A percentile compares a stretch with the other conserved stretches of the same genome.
Evolutionary conservation across 768 basidiomycete species (phyloP).

Genomic region (Trametopsis cervina): DNA sequence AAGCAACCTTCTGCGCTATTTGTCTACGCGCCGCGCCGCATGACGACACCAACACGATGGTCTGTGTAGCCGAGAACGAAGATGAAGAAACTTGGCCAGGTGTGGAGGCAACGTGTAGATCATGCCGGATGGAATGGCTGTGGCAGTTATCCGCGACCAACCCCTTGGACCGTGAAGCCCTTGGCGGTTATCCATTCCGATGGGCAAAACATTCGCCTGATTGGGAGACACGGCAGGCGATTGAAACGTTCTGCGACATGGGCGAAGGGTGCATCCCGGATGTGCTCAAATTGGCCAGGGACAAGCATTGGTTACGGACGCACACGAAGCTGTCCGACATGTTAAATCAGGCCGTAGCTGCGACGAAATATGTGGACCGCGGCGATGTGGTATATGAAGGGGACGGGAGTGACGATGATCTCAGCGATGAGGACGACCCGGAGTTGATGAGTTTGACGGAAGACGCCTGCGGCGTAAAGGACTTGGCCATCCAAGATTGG

Average conservation of each 20-base stretch:
- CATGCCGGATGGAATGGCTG: slow-evolving; percentile 60
- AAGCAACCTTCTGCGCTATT: slow-evolving; percentile 55
- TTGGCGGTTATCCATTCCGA: slow-evolving; percentile 36
- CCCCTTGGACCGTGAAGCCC: slow-evolving; percentile 46
- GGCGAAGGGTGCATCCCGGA: slow-evolving; percentile 63
- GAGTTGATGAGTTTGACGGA: slow-evolving; percentile 39
- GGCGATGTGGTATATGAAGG: slow-evolving; percentile 29
- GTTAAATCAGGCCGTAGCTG: slow-evolving; percentile 61
- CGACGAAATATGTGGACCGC: slow-evolving; percentile 37
- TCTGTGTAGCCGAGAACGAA: slow-evolving; percentile 61
- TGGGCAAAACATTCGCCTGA: slow-evolving; percentile 29
- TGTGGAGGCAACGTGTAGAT: slow-evolving; percentile 60
- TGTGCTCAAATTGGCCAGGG: slow-evolving; percentile 53
- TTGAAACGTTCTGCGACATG: slow-evolving; percentile 69
- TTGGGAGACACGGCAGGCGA: slow-evolving; percentile 61
- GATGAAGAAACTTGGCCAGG: slow-evolving; percentile 63
- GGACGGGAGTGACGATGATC: slow-evolving; percentile 26
- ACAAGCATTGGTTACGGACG: slow-evolving; percentile 63
- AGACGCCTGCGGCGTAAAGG: slow-evolving; percentile 37
- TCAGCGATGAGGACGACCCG: slow-evolving; percentile 36
- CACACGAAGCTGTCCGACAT: slow-evolving; percentile 62
- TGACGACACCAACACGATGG: slow-evolving; percentile 28
- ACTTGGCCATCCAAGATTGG: slow-evolving; percentile 65
- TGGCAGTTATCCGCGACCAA: slow-evolving; percentile 49
- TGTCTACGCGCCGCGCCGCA: slow-evolving; percentile 60